phyloP scores from a whole-genome alignment of 306 rosid genomes.

The Quercus berberidifolia region DNA sequence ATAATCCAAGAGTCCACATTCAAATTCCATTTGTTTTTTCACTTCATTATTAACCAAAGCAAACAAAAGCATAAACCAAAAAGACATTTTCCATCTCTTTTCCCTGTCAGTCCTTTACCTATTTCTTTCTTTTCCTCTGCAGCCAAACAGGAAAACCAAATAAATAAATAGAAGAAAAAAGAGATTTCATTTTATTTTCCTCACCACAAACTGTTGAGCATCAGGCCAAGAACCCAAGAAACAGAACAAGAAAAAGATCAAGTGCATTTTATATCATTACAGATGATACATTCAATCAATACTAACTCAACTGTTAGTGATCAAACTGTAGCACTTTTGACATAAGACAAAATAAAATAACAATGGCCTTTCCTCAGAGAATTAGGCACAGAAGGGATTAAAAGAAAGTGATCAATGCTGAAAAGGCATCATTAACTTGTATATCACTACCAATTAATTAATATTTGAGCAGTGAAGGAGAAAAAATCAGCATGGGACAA shows the following conservation, averaged over 20 bases:
- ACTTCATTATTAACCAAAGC: background rate
- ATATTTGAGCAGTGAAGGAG: background rate
- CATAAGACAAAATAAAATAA: background rate
- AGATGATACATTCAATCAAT: background rate
- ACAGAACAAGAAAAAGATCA: background rate
- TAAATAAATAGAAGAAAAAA: background rate
- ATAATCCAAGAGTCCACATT: background rate
- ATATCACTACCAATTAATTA: background rate
- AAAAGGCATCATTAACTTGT: background rate
- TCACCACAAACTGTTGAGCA: slow-evolving; percentile 74
- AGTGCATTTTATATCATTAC: background rate
- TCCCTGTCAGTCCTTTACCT: background rate
- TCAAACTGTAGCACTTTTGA: background rate
- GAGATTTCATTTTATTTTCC: background rate
- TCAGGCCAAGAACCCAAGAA: slow-evolving; percentile 64
- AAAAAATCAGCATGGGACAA: slow-evolving; percentile 6
- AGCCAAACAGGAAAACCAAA: slow-evolving; percentile 4
- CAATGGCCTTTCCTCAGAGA: background rate
- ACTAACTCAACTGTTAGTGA: background rate
- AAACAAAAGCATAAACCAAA: background rate
- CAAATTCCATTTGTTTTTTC: background rate
- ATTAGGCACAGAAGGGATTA: background rate
- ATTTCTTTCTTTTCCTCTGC: slow-evolving; percentile 9
- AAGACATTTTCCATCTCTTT: background rate
- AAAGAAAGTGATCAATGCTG: background rate